These are phyloP conservation scores for Hygrocybe coccinea DNA, from an alignment of 768 basidiomycete species.

Conservation along the genomic window DNA sequence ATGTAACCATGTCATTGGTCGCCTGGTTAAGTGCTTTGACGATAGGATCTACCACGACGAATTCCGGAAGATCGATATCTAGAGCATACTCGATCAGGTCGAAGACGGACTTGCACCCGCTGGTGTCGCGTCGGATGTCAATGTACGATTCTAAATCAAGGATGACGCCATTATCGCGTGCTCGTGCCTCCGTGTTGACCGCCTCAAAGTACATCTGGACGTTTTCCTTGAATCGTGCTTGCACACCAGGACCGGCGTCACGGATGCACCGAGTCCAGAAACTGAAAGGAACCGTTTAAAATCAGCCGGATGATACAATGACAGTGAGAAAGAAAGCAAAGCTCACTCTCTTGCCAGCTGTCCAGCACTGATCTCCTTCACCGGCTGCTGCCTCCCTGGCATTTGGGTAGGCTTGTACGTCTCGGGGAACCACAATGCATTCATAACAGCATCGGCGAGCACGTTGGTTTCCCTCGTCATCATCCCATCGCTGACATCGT, in stretches of 20 bases:
- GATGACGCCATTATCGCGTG: constrained; percentile 33
- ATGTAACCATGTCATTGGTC: constrained; percentile 49
- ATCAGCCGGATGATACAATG: constrained; percentile 62
- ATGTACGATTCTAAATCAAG: constrained; percentile 52
- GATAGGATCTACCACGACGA: constrained; percentile 46
- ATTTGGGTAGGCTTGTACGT: constrained; percentile 45
- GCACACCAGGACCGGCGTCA: constrained; percentile 6
- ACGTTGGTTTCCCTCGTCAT: constrained; percentile 55
- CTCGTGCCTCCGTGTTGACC: constrained; percentile 38
- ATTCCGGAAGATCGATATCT: constrained; percentile 48
- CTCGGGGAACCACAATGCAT: constrained; percentile 53
- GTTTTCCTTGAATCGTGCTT: constrained; percentile 33
- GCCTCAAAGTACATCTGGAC: constrained; percentile 40
- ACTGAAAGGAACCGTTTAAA: constrained; percentile 49
- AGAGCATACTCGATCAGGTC: constrained; percentile 51
- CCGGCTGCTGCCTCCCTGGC: constrained; percentile 34
- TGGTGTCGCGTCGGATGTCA: constrained; percentile 48
- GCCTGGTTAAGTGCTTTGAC: constrained; percentile 43
- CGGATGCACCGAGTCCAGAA: constrained; percentile 7
- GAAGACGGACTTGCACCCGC: constrained; percentile 48
- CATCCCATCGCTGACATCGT: constrained; percentile 79
- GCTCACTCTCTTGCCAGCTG: constrained; percentile 69
- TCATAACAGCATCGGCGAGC: constrained; percentile 53
- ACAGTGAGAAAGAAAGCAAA: constrained; percentile 13
- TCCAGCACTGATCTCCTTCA: constrained; percentile 47